phyloP scores from a whole-genome alignment of 2,329 filamentous ascomycete species.

The Alternaria burnsii region DNA sequence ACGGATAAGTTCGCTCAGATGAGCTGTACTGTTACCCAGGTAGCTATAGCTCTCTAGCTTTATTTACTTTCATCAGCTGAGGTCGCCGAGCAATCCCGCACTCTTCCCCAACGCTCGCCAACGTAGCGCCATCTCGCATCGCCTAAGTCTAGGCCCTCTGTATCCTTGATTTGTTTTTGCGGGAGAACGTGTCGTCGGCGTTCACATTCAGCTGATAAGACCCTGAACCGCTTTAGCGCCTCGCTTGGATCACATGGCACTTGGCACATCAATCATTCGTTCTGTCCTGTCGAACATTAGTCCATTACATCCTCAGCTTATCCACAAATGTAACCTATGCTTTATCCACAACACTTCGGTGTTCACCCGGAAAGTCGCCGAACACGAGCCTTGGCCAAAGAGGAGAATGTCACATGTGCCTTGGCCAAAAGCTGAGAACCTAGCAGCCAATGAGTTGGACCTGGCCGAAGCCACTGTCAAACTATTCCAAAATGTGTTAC shows the following conservation, averaged over 20 bases:
- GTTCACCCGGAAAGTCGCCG: background rate
- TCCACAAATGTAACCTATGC: too few relatives aligned
- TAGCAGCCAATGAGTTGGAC: background rate
- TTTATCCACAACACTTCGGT: too few relatives aligned
- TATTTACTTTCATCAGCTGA: background rate
- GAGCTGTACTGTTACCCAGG: background rate
- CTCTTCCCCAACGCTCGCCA: background rate
- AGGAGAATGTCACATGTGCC: too few relatives aligned
- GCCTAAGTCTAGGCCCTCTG: background rate
- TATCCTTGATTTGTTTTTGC: background rate
- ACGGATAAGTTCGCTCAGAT: background rate
- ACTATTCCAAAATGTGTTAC: background rate
- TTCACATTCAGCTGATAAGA: background rate
- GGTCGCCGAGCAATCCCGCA: background rate
- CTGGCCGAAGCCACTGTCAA: background rate
- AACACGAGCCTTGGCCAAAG: too few relatives aligned
- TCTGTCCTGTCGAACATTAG: too few relatives aligned
- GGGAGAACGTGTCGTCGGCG: background rate
- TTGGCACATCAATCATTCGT: too few relatives aligned
- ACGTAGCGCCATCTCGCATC: background rate
- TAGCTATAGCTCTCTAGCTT: background rate
- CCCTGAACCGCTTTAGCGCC: background rate
- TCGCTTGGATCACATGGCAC: background rate
- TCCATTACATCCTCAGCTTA: too few relatives aligned
- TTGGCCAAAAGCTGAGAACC: background rate